A percentile compares a stretch with the other conserved stretches of the same genome.
phyloP scores from a whole-genome alignment of 2,329 filamentous ascomycete species.

The Eutypa lata region DNA sequence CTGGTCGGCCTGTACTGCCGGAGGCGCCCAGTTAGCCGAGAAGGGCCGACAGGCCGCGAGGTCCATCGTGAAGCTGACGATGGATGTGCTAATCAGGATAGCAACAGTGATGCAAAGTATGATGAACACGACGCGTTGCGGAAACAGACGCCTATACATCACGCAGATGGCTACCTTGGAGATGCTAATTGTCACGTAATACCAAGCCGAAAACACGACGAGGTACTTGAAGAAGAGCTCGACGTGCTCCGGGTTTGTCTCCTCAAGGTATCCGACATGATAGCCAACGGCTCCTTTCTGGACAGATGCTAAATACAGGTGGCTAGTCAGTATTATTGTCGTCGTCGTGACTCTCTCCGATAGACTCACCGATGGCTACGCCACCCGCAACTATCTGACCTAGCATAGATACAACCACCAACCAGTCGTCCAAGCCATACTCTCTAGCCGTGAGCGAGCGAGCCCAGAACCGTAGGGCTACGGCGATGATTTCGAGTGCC shows the following conservation, averaged over 20 bases:
- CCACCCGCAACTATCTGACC: constrained; percentile 6
- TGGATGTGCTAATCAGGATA: constrained; percentile 5
- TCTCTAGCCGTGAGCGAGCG: constrained; percentile 4
- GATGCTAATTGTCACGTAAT: constrained; percentile 9
- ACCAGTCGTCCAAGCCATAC: constrained; percentile 11
- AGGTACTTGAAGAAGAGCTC: constrained; percentile 17
- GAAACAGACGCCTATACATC: constrained; percentile 16
- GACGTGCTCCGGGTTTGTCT: constrained; percentile 8
- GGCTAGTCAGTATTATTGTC: neutral
- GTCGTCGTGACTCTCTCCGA: neutral
- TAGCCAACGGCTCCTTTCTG: constrained; percentile 9
- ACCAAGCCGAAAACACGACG: constrained; percentile 15
- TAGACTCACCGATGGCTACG: constrained; percentile 10
- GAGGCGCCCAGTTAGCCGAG: constrained; percentile 13
- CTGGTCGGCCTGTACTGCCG: constrained; percentile 3
- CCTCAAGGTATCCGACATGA: constrained; percentile 9
- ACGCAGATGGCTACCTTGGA: constrained; percentile 18
- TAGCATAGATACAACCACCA: constrained; percentile 10
- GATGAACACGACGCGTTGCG: constrained; percentile 5
- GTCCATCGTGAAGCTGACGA: constrained; percentile 2
- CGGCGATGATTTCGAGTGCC: constrained; percentile 4
- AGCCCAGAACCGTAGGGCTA: constrained; percentile 15
- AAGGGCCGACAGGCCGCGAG: constrained; percentile 11
- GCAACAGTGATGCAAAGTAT: constrained; percentile 5
- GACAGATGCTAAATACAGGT: constrained; percentile 4